Evolutionary conservation across 495 filamentous ascomycete genomes (phyloP), one percentile per base, ranked within the genome.

Genomic region (Letharia lupina): DNA sequence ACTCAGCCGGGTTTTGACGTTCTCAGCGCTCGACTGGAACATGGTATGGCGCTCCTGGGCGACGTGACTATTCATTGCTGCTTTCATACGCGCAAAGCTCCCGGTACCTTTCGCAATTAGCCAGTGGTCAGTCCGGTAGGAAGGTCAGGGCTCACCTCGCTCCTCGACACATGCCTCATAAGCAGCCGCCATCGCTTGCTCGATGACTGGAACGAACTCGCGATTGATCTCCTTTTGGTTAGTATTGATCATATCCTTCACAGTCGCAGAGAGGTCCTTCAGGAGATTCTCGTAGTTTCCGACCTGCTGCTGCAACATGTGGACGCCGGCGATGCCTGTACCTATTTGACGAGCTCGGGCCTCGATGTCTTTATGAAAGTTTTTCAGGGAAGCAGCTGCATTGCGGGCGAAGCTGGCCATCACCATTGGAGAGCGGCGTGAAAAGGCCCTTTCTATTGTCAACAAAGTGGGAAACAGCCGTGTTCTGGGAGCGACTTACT

Each of bases 211-310:
- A 15, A 75, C 78, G 62, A 87, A 87, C 35, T 75, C 70, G 10
- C 86, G 80, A 69, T 81, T 88, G 42, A 81, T 80, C 4, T 85
- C 83, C 41, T 80, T 77, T 68, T 87, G 85, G 8, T 72, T 20
- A 6, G 73, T 72, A 31, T 77, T 79, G 58, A 84, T 78, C 13
- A 69, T 64, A 2, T 69, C 68, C 1, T 69, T 67, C 31, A 82
- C 68, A 12, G 68, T 58, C 1, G 23, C 65, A 10, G 75, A 68
- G 1, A 82, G 44, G 11, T 75, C 67, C 20, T 69, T 71, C 35
- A 85, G 73, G 7, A 71, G 65, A 8, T 70, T 72, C 45, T 75
- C 74, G 57, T 85, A 81, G 4, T 71, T 74, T 4, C 65, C 60
- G 4, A 85, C 73, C 65, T 87, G 84, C 11, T 76, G 73, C 20